Percentiles rank a stretch among this genome's conserved stretches.
Conservation (phyloP, 202 grass and related monocot species). For the Digitaria exilis region DNA sequence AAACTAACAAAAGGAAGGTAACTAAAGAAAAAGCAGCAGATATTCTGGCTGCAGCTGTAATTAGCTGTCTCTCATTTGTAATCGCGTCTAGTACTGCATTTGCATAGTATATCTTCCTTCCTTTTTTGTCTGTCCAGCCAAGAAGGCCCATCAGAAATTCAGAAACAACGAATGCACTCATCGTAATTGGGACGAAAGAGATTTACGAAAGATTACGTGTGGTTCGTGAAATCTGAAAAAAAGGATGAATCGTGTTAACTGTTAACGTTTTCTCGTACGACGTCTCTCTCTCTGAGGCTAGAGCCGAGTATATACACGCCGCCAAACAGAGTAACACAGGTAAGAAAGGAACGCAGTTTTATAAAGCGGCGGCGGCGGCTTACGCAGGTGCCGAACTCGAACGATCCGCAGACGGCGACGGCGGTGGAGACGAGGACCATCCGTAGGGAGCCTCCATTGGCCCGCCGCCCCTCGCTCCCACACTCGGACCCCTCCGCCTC, state of each 20-base stretch:
- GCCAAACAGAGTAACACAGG: not conserved
- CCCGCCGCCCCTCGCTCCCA: not conserved
- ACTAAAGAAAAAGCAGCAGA: not conserved
- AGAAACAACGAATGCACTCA: not conserved
- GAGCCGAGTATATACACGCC: not conserved
- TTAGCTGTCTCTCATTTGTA: not conserved
- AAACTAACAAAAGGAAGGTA: not conserved
- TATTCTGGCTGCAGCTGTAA: not conserved
- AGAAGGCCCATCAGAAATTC: not conserved
- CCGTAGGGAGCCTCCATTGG: constrained; percentile 36
- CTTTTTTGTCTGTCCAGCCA: not conserved
- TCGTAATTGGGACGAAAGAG: not conserved
- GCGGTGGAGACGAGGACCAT: constrained; percentile 74
- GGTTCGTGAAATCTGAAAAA: not conserved
- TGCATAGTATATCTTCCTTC: not conserved
- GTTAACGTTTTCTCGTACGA: not conserved
- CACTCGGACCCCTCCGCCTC: not conserved
- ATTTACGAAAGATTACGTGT: not conserved
- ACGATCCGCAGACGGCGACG: constrained; percentile 82
- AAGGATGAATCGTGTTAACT: not conserved
- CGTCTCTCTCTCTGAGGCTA: not conserved
- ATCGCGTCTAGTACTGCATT: not conserved
- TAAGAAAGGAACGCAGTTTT: not conserved
- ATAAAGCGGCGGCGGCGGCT: constrained; percentile 19
- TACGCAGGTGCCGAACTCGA: constrained; percentile 89